These are phyloP conservation scores for Fusarium aywerte DNA, from an alignment of 2,329 filamentous ascomycete genomes.

Conservation along the genomic window DNA sequence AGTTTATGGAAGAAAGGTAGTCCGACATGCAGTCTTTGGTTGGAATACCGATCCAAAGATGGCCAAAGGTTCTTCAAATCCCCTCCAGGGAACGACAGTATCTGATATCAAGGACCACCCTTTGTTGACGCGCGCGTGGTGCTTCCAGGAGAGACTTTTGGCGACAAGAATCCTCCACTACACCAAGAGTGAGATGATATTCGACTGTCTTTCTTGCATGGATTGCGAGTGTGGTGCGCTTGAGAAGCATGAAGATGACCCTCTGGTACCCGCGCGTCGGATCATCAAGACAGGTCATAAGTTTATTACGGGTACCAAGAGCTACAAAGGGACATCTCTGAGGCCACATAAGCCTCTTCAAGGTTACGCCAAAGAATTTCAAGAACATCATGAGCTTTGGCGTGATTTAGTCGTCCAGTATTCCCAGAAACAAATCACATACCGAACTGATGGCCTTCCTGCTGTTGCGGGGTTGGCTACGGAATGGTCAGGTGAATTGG, in stretches of 20 bases:
- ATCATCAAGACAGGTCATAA: slow-evolving; percentile 42
- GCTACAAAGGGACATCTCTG: background rate
- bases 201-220: slow-evolving; percentile 40
- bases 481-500: slow-evolving; percentile 26
- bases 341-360: background rate
- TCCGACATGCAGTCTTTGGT: slow-evolving; percentile 28
- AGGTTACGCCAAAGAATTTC: slow-evolving; percentile 11
- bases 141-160: slow-evolving; percentile 47
- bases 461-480: slow-evolving; percentile 43
- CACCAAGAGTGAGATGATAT: slow-evolving; percentile 42
- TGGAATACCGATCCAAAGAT: slow-evolving; percentile 8
- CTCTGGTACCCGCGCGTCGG: slow-evolving; percentile 28
- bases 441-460: slow-evolving; percentile 38
- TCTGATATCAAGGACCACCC: slow-evolving; percentile 26
- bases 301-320: slow-evolving; percentile 21
- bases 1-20: slow-evolving; percentile 26
- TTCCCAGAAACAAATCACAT: slow-evolving; percentile 38
- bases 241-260: slow-evolving; percentile 27
- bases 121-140: slow-evolving; percentile 45
- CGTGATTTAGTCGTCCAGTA: slow-evolving; percentile 42
- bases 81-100: background rate
- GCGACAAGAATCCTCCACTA: slow-evolving; percentile 47
- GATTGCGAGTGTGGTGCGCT: slow-evolving; percentile 44
- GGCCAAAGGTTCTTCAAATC: slow-evolving; percentile 20
- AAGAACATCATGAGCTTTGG: slow-evolving; percentile 38